Evolutionary conservation across 192 early-diverging fungal genomes (phyloP).

Genomic region (Endogone sp.): DNA sequence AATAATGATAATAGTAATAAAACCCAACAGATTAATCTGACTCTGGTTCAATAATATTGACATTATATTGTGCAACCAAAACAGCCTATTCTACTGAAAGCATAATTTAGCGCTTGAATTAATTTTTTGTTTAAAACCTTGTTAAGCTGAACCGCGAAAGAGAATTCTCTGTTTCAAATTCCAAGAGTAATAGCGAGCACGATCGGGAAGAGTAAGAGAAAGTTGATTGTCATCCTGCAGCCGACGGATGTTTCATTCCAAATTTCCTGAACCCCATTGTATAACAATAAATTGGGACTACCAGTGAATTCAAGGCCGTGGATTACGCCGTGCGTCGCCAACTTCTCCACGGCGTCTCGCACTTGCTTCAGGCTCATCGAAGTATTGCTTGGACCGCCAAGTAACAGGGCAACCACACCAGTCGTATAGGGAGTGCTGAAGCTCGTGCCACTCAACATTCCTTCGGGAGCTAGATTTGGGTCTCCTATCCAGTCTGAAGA

Average conservation of each 20-base stretch:
- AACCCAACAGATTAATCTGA: no score
- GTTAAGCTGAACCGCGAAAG: no score
- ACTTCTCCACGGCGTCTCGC: background rate
- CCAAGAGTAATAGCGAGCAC: no score
- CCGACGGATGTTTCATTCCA: background rate
- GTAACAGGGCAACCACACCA: conserved; percentile 23
- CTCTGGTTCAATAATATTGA: no score
- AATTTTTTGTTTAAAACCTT: no score
- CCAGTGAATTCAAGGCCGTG: background rate
- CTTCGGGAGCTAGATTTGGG: background rate
- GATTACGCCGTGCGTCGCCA: conserved; percentile 3
- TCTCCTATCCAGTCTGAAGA: conserved; percentile 8
- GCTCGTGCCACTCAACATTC: conserved; percentile 35
- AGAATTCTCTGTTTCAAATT: no score
- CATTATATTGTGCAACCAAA: no score
- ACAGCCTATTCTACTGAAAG: no score
- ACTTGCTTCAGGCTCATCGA: conserved; percentile 1
- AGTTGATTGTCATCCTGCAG: no score
- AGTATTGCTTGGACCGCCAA: background rate
- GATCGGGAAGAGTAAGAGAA: no score
- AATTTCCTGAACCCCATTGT: background rate
- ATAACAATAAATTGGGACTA: conserved; percentile 9
- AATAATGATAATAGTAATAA: no score
- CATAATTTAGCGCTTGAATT: no score
- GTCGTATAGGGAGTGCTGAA: conserved; percentile 31